A percentile compares a stretch with the other conserved stretches of the same genome.
Evolutionary conservation across 2,329 filamentous ascomycete species (phyloP).

Genomic region (Lecanosticta acicola): DNA sequence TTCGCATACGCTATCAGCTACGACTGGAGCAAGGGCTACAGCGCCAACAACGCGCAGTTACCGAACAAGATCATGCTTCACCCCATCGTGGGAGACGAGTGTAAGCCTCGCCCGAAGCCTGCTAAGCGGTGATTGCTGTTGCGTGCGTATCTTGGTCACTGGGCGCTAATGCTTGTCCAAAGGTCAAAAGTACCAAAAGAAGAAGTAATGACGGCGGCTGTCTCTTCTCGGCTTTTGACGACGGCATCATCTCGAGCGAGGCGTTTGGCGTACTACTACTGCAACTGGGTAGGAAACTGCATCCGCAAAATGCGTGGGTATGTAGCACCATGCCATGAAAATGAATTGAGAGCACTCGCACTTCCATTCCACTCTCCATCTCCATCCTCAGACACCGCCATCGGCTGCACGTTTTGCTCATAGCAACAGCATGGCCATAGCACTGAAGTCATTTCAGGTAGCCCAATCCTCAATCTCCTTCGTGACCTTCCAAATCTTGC

Average conservation of each 20-base stretch:
- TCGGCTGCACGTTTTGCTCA: too few species aligned
- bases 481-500: too few species aligned
- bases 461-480: too few species aligned
- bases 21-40: conserved; percentile 97
- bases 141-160: not conserved
- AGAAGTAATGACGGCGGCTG: not conserved
- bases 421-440: too few species aligned
- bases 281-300: not conserved
- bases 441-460: too few species aligned
- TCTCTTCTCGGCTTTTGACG: not conserved
- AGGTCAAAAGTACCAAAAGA: conserved; percentile 5
- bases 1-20: conserved; percentile 72
- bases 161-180: conserved; percentile 3
- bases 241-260: not conserved
- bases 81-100: conserved; percentile 44
- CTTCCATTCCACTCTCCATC: too few species aligned
- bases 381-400: too few species aligned
- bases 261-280: not conserved
- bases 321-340: not conserved
- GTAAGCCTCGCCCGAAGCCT: conserved; percentile 45
- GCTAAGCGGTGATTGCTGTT: conserved; percentile 40
- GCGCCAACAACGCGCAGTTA: conserved; percentile 64
- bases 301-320: not conserved
- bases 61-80: conserved; percentile 49
- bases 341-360: too few species aligned